Evolutionary conservation across 2,329 filamentous ascomycete genomes (phyloP), one percentile per base, ranked within the genome.

Genomic region (Cladosporium sp.): DNA sequence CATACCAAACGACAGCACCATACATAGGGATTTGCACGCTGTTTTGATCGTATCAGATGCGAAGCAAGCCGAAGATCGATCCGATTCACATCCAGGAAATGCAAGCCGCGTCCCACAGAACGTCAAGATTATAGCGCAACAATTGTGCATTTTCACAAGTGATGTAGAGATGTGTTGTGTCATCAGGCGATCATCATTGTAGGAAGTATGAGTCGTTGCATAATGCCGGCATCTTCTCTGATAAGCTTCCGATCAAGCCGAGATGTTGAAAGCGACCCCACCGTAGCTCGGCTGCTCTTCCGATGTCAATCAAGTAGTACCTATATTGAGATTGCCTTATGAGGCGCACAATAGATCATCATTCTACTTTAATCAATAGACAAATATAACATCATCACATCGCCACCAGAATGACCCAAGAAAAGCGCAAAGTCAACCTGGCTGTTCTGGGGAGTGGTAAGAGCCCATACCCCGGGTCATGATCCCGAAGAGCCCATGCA

Each of bases 381-480:
- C 23, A 49, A 0, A 49, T 11, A 49, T 26, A 10, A 3, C n/a
- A 52, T 52, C 16, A 5, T 28, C 14, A 16, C 16, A 33, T 18
- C 18, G 12, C 5, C 18, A 12, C 16, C 16, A 26, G 7, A 31
- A 62, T 62, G 60, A 16, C 14, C 21, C n/a, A 62, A 44, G 14
- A 40, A 40, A 23, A 44, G 23, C 31, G 23, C 7, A 55, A 21
- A 28, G 2, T 53, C 16, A 31, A 44, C 10, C 26, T 62, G 29
- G 60, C 60, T 18, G 46, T 62, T 31, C 31, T 62, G 16, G 60
- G 60, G 40, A 62, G 60, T n/a, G 60, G 60, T 62, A 40, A 53
- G 60, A 35, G 5, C 18, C 11, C 5, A 52, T 14, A 18, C 10
- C 1, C 16, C 1, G 29, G 18, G 28, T n/a, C 5, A 11, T 23